A percentile compares a stretch with the other conserved stretches of the same genome.
These are phyloP conservation scores for Talaromyces sp. DNA, from an alignment of 2,329 filamentous ascomycete genomes.

Conservation along the genomic window DNA sequence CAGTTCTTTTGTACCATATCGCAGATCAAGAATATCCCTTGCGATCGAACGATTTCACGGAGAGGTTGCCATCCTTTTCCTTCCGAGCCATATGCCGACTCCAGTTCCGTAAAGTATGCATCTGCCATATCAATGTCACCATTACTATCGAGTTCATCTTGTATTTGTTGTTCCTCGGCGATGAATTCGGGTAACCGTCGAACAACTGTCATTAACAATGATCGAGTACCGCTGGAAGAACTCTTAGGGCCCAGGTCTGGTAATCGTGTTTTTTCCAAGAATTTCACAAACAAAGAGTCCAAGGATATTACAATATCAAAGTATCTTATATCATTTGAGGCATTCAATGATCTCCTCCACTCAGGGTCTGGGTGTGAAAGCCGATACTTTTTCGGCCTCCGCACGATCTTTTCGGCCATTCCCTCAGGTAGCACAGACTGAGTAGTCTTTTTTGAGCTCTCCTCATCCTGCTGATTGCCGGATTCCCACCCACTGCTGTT, in stretches of 20 bases:
- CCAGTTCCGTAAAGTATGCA: conserved; percentile 39
- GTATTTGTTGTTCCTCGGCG: conserved; percentile 31
- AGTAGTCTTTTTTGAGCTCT: background rate
- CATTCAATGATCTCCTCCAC: conserved; percentile 32
- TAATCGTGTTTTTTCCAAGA: conserved; percentile 31
- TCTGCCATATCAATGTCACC: conserved; percentile 37
- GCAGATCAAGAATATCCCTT: conserved; percentile 36
- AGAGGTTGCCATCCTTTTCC: conserved; percentile 37
- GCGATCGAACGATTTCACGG: conserved; percentile 37
- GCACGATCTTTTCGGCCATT: conserved; percentile 16
- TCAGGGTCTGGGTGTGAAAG: conserved; percentile 27
- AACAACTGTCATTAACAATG: conserved; percentile 34
- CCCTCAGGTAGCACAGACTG: background rate
- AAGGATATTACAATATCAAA: conserved; percentile 32
- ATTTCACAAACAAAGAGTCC: conserved; percentile 32
- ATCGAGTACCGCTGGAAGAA: conserved; percentile 26
- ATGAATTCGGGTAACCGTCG: conserved; percentile 37
- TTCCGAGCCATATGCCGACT: conserved; percentile 33
- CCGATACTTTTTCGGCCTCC: conserved; percentile 23
- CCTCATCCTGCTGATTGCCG: background rate
- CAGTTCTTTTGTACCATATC: conserved; percentile 33
- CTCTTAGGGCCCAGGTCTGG: conserved; percentile 1
- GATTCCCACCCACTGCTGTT: conserved; percentile 19
- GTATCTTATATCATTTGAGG: conserved; percentile 29
- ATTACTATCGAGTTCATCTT: conserved; percentile 30